A percentile compares a stretch with the other conserved stretches of the same genome.
Conservation (phyloP, 495 filamentous ascomycete species). For the Aspergillus incahuasiensis region DNA sequence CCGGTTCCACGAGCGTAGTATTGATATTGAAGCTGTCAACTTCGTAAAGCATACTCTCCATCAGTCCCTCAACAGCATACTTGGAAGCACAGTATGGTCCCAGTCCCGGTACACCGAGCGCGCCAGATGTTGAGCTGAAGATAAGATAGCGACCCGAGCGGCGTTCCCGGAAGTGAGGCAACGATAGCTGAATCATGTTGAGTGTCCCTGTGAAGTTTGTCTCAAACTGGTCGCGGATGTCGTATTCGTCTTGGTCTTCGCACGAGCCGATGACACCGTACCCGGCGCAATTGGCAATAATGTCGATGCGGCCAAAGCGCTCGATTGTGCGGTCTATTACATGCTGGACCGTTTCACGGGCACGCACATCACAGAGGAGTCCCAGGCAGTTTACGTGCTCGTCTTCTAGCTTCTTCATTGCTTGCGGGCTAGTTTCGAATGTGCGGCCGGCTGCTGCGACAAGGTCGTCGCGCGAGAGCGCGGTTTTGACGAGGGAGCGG, state of each 20-base stretch:
- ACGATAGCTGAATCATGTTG: slow-evolving; percentile 84
- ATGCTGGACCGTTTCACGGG: slow-evolving; percentile 66
- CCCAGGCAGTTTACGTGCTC: slow-evolving; percentile 62
- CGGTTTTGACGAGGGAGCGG: slow-evolving; percentile 77
- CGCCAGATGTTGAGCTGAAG: slow-evolving; percentile 86
- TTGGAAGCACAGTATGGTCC: slow-evolving; percentile 96
- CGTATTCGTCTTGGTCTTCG: slow-evolving; percentile 94
- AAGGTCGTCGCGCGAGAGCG: slow-evolving; percentile 76
- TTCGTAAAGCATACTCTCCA: slow-evolving; percentile 94
- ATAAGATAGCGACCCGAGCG: slow-evolving; percentile 79
- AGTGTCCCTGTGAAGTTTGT: slow-evolving; percentile 94
- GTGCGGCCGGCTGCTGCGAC: slow-evolving; percentile 83
- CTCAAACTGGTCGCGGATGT: slow-evolving; percentile 93
- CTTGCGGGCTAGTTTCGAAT: slow-evolving; percentile 70
- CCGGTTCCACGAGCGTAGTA: slow-evolving; percentile 87
- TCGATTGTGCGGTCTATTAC: slow-evolving; percentile 65
- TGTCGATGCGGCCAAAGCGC: slow-evolving; percentile 77
- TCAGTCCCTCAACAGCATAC: slow-evolving; percentile 90
- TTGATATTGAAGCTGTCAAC: slow-evolving; percentile 88
- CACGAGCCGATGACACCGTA: slow-evolving; percentile 94
- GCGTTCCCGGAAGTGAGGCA: slow-evolving; percentile 81
- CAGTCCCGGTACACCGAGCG: slow-evolving; percentile 83
- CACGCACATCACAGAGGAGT: slow-evolving; percentile 83
- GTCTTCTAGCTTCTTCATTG: slow-evolving; percentile 56
- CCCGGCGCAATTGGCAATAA: slow-evolving; percentile 86